Base-by-base conservation (phyloP, 169 alveolate species). In the Cryptosporidium tyzzeri region DNA sequence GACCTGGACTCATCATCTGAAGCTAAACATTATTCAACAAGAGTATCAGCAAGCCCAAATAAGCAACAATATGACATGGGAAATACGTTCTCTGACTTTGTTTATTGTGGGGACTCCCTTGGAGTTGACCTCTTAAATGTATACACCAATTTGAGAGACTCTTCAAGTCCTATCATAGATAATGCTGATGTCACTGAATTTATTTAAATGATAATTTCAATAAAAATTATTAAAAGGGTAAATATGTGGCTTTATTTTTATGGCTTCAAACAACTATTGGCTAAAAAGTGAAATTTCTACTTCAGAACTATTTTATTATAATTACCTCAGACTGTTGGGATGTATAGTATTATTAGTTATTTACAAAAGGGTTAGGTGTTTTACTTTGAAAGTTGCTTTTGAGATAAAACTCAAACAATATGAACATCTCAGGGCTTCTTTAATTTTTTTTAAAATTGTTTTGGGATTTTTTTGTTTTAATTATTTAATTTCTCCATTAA, bases 81-180 rank as follows among this genome's bases (percentile, higher is more conserved):
- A 33, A 80, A 23, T 50, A 31, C 89, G 14, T 58, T 80, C 8
- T 80, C 89, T 3, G 89, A 80, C 51, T 80, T 80, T 48, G 89
- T 80, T 35, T 80, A 62, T n/a, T 80, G 89, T 65, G 89, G 89
- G 9, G 89, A 80, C 33, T 62, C 73, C 45, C 10, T 80, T n/a
- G 89, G 75, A 10, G 29, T 65, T n/a, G 89, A 80, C 14, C 41
- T 65, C 48, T 7, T 80, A 21, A 65, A 80, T 62, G 59, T 45
- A n/a, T 80, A 80, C 35, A 80, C 48, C 4, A 62, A 62, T 48
- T n/a, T 61, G 12, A 80, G 75, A 50, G 89, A 80, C 37, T 59
- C 73, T 23, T 39, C 75, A 31, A 80, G 44, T 14, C 89, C 75
- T 21, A 65, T 62, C 65, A 80, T 62, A 44, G 50, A 70, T 48